phyloP scores from a whole-genome alignment of 129 eudicot species.

The Mikania micrantha region DNA sequence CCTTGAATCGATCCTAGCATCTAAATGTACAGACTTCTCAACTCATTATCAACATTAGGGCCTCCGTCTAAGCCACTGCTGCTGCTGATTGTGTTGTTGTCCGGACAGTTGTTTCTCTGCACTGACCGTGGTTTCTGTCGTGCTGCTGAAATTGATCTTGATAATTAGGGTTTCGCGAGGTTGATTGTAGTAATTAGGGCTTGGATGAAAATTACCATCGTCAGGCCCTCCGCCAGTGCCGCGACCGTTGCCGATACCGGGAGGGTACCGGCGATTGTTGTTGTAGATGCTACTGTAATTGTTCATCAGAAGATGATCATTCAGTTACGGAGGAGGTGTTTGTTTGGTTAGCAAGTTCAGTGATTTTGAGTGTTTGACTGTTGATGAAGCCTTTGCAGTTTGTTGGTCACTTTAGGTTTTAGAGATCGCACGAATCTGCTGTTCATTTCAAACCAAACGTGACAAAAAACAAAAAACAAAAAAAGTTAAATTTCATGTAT shows the following conservation, averaged over 20 bases:
- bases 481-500: too few species aligned
- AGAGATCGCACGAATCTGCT: constrained; percentile 2
- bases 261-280: neutral
- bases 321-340: neutral
- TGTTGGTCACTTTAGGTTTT: neutral
- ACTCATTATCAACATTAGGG: constrained; percentile 22
- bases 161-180: constrained; percentile 12
- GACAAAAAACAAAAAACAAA: neutral
- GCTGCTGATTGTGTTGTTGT: constrained; percentile 23
- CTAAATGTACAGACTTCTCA: constrained; percentile 23
- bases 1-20: constrained; percentile 20
- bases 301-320: constrained; percentile 17
- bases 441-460: neutral
- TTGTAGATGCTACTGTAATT: neutral
- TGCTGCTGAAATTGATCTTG: constrained; percentile 3
- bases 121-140: constrained; percentile 17
- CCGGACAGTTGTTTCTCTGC: constrained; percentile 13
- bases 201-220: constrained; percentile 23
- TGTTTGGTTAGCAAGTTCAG: neutral
- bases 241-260: constrained; percentile 14
- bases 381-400: neutral
- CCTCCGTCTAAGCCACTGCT: constrained; percentile 36
- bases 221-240: constrained; percentile 21
- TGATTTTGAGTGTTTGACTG: constrained; percentile 8
- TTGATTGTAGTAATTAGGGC: constrained; percentile 29